Percentiles rank a stretch among this genome's conserved stretches.
Conservation (phyloP, 352 stramenopile species). For the Phytophthora tubulina region DNA sequence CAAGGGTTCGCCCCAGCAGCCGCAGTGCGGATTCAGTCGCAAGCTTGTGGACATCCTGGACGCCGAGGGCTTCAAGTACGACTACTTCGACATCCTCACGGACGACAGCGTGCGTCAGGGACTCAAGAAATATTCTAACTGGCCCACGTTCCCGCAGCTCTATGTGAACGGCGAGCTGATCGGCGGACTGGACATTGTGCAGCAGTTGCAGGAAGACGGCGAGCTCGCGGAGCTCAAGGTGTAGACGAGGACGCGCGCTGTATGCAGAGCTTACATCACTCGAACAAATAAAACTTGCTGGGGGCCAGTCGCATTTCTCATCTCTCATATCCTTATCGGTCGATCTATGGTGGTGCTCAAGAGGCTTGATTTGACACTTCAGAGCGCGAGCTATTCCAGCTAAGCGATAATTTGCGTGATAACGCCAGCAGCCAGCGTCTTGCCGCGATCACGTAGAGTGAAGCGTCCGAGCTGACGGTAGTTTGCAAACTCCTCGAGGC, state of each 20-base stretch:
- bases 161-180: slow-evolving; percentile 98
- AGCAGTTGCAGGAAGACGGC: slow-evolving; percentile 94
- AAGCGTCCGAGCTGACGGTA: slow-evolving; percentile 88
- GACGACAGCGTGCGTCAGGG: slow-evolving; percentile 97
- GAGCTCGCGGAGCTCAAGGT: slow-evolving; percentile 86
- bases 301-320: slow-evolving; percentile 2
- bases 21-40: slow-evolving; percentile 96
- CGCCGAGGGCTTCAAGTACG: slow-evolving; percentile 91
- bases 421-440: slow-evolving; percentile 86
- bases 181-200: slow-evolving; percentile 97
- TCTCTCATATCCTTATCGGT: slow-evolving; percentile 28
- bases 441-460: slow-evolving; percentile 83
- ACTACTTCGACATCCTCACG: slow-evolving; percentile 97
- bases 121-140: slow-evolving; percentile 98
- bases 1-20: slow-evolving; percentile 94
- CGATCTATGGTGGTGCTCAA: slow-evolving; percentile 23
- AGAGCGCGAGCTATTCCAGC: background rate
- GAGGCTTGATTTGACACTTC: slow-evolving; percentile 1
- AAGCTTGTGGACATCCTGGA: slow-evolving; percentile 96
- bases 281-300: slow-evolving; percentile 19
- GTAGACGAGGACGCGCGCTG: slow-evolving; percentile 37
- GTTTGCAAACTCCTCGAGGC: slow-evolving; percentile 81
- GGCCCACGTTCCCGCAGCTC: slow-evolving; percentile 98
- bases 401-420: slow-evolving; percentile 85
- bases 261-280: slow-evolving; percentile 2